Base-by-base conservation (phyloP, 106 monocot genomes). In the Dendrobium chrysotoxum region DNA sequence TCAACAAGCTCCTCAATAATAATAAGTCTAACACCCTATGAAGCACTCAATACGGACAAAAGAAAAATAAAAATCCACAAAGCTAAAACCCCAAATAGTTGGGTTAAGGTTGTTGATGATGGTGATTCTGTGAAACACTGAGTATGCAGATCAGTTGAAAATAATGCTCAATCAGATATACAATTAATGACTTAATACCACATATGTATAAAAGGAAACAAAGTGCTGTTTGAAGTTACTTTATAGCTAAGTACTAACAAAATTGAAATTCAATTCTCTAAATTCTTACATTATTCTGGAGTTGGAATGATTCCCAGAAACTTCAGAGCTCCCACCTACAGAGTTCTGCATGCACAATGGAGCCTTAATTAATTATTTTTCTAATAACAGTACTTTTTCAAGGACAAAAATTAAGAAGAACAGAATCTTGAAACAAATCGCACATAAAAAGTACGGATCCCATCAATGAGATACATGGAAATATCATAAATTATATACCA, bases 291-390 rank as follows among this genome's bases (percentile, higher is more conserved):
- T 85, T 87, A 92, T 92, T 84, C 57, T 90, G 42, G 87, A 90
- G 75, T 96, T 96, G 40, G 31, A 82, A 85, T 96, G 96, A 72
- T 86, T 78, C 28, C 96, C 96, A 30, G 92, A 83, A 47, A 85
- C 83, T 83, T 90, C 93, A 80, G 96, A 96, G 46, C 84, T 91
- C 40, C 93, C 96, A 38, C 96, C 96, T 15, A 93, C 90, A 42
- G 96, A 96, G 81, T 94, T 96, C 96, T 96, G 90, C 58, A 86
- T 15, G 50, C 13, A 50, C 15, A 50, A 74, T 5, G 20, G 31
- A 18, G 40, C 40, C 6, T 39, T 41, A 74, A 40, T 74, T 10
- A 35, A 30, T 35, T 70, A 70, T 35, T 70, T 30, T 11, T 68
- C 23, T 9, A 40, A 40, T 18, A 35, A 40, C 40, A 72, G 39